Conservation (phyloP, 768 basidiomycete genomes). For the Termitomyces sp. region DNA sequence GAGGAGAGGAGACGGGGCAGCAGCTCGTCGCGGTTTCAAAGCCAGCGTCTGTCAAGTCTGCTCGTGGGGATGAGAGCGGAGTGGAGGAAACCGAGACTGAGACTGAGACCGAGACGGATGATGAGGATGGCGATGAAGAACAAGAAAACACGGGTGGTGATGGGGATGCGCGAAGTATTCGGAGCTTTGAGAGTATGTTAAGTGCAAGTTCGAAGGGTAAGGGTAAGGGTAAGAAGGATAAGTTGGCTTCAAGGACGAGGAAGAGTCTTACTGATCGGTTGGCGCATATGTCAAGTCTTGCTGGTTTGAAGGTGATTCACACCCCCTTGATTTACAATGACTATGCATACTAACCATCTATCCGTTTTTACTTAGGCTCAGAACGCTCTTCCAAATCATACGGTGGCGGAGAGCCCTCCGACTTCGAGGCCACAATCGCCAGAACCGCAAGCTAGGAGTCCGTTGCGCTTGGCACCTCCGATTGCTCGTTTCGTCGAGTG, state of each 20-base stretch:
- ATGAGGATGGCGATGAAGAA: conserved; percentile 40
- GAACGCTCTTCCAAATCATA: conserved; percentile 21
- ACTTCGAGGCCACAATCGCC: conserved; percentile 41
- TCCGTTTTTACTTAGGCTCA: conserved; percentile 22
- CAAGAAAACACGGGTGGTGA: conserved; percentile 34
- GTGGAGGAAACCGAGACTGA: conserved; percentile 30
- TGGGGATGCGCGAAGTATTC: conserved; percentile 73
- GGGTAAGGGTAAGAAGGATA: conserved; percentile 16
- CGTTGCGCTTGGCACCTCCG: conserved; percentile 54
- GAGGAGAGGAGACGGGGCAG: conserved; percentile 40
- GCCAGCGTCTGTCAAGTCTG: conserved; percentile 35
- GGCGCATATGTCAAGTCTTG: conserved; percentile 69
- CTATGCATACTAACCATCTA: conserved; percentile 4
- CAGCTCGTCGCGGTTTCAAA: conserved; percentile 47
- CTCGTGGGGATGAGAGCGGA: conserved; percentile 29
- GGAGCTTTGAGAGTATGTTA: conserved; percentile 89
- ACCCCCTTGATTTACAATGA: background rate
- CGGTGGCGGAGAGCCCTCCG: conserved; percentile 29
- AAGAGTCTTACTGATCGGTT: conserved; percentile 82
- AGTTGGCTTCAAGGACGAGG: conserved; percentile 32
- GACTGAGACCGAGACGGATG: conserved; percentile 28
- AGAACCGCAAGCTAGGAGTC: conserved; percentile 5
- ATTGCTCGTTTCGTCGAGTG: conserved; percentile 71
- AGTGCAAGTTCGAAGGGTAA: conserved; percentile 37
- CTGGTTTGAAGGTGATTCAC: conserved; percentile 40